phyloP scores from a whole-genome alignment of 805 yeast species.

The Helenozyma baotianmanensis region DNA sequence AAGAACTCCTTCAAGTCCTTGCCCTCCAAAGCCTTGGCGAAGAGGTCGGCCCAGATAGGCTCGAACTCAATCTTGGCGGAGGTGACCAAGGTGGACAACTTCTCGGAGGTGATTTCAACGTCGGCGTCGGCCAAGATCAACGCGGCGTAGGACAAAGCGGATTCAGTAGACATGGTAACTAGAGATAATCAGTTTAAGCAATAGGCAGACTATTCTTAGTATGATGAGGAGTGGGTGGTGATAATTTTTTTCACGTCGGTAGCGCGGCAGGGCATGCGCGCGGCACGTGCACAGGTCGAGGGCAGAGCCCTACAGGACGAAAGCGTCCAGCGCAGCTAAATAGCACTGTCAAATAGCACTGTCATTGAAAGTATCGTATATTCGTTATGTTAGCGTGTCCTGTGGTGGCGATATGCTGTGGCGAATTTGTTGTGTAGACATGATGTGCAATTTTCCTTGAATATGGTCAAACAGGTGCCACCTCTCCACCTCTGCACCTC shows the following conservation, averaged over 20 bases:
- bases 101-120: conserved; percentile 42
- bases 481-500: too few relatives aligned
- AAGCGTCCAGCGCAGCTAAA: too few relatives aligned
- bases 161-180: conserved; percentile 46
- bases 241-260: conserved; percentile 8
- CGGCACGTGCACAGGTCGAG: conserved; percentile 12
- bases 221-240: conserved; percentile 11
- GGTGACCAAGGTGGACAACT: conserved; percentile 37
- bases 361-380: too few relatives aligned
- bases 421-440: too few relatives aligned
- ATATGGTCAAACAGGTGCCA: too few relatives aligned
- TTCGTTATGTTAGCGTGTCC: too few relatives aligned
- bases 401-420: too few relatives aligned
- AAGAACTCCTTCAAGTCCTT: conserved; percentile 45
- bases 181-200: conserved; percentile 49
- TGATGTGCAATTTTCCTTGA: too few relatives aligned
- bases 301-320: conserved; percentile 6
- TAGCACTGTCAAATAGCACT: too few relatives aligned
- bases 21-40: conserved; percentile 45
- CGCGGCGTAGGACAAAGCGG: conserved; percentile 48
- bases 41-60: conserved; percentile 45
- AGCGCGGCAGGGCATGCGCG: conserved; percentile 1
- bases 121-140: conserved; percentile 48
- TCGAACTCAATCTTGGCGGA: conserved; percentile 43
- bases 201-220: conserved; percentile 48